Conservation (phyloP, 768 basidiomycete genomes). For the Amanita muscaria region DNA sequence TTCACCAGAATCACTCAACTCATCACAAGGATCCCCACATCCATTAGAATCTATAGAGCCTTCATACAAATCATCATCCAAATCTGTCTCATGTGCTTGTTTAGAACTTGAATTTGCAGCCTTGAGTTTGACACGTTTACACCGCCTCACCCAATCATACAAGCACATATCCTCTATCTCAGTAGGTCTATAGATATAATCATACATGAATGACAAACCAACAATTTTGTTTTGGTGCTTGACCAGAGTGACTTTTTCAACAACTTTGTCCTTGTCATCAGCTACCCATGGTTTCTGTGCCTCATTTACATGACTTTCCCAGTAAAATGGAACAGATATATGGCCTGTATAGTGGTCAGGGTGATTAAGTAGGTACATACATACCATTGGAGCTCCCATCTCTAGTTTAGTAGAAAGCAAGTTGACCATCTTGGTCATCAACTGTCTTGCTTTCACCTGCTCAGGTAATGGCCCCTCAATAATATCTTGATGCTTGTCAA, state of each 20-base stretch:
- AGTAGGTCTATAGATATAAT: slow-evolving; percentile 17
- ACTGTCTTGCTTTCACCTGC: background rate
- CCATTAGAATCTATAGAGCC: no score
- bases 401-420: slow-evolving; percentile 18
- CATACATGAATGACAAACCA: no score
- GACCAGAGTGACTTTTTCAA: slow-evolving; percentile 8
- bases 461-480: background rate
- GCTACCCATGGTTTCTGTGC: background rate
- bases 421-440: slow-evolving; percentile 22
- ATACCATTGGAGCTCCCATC: slow-evolving; percentile 20
- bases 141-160: no score
- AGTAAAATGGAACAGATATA: slow-evolving; percentile 19
- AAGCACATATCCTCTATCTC: slow-evolving; percentile 14
- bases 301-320: slow-evolving; percentile 13
- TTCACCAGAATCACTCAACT: no score
- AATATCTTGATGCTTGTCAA: slow-evolving; percentile 8
- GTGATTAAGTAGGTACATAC: slow-evolving; percentile 17
- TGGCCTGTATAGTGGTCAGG: slow-evolving; percentile 25
- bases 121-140: no score
- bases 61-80: no score
- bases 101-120: no score
- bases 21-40: no score
- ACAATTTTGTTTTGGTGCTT: slow-evolving; percentile 11
- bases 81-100: no score
- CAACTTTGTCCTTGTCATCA: background rate